These are phyloP conservation scores for Neonectria coccinea DNA, from an alignment of 2,329 filamentous ascomycete genomes.

Conservation along the genomic window DNA sequence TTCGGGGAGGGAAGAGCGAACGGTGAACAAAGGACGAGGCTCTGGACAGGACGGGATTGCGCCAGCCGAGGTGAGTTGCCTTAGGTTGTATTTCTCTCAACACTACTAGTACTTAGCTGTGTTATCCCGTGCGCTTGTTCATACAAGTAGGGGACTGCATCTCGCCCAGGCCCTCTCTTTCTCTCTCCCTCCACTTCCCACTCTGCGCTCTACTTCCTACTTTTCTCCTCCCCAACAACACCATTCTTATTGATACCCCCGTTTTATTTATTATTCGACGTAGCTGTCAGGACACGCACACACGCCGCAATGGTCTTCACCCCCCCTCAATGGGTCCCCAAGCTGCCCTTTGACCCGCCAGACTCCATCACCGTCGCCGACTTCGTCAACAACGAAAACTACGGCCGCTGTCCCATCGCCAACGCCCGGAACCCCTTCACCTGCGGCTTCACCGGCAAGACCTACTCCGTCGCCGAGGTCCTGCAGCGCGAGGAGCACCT, in stretches of 20 bases:
- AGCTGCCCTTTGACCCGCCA: slow-evolving; percentile 71
- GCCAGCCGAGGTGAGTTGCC: neutral
- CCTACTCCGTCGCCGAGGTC: slow-evolving; percentile 73
- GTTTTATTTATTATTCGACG: too few relatives aligned
- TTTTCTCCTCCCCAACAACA: neutral
- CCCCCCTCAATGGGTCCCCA: slow-evolving; percentile 71
- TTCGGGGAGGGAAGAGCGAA: neutral
- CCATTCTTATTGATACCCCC: neutral
- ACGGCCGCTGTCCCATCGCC: slow-evolving; percentile 73
- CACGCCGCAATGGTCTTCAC: slow-evolving; percentile 63
- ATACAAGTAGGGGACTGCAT: neutral
- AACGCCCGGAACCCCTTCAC: slow-evolving; percentile 78
- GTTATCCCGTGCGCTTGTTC: neutral
- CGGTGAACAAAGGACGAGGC: neutral
- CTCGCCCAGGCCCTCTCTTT: neutral
- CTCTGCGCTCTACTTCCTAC: neutral
- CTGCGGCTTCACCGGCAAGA: slow-evolving; percentile 78
- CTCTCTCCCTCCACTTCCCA: neutral
- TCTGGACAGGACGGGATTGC: neutral
- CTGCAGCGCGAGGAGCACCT: slow-evolving; percentile 74
- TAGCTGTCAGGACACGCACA: too few relatives aligned
- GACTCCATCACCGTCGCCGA: slow-evolving; percentile 80
- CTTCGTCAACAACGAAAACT: slow-evolving; percentile 79
- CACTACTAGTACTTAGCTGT: neutral
- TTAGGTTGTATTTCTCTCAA: neutral